Base-by-base conservation (phyloP, 805 yeast genomes). In the Barnettozyma pratensis region DNA sequence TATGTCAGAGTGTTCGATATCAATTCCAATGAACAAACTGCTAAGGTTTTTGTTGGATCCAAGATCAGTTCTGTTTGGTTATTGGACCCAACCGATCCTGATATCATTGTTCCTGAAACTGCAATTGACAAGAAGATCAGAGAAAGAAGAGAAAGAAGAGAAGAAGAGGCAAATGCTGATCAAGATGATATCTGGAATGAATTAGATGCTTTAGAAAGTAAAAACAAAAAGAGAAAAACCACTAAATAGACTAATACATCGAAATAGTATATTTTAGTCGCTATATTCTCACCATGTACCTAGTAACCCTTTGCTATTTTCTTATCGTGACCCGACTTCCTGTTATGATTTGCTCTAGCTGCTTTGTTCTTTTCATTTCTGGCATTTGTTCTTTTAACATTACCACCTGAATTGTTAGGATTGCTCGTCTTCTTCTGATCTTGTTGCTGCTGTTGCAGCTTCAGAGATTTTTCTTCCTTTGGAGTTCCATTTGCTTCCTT, bases 1-100 rank as follows among this genome's bases (percentile, higher is more conserved):
- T 92, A 89, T 59, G 73, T 88, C 29, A 76, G 97, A 50, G 87
- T 87, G 4, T 92, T 78, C 65, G 85, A 89, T 51, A 62, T 81
- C 5, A 68, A 68, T 2, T 67, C 81, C 1, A 74, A 95, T 45
- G 77, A 78, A 40, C 70, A 80, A 43, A 45, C 68, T 11, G 89
- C 81, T 7, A 89, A 89, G 60, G 85, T 87, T 5, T 92, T 78
- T 58, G 59, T 85, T 29, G 96, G 95, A 2, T 78, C 88, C 5
- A 89, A 87, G 61, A 73, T 88, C 14, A 74, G 76, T 27, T 68
- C 72, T 30, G 75, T 83, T 26, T 57, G 74, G 48, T 60, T 84
- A 1, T 54, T 84, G 25, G 81, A 79, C 53, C 75, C 71, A 41
- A 73, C 68, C 44, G 75, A 70, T 43, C 63, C 66, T 12, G 68